Conservation (phyloP, 176 grass and related monocot species). For the Lolium rigidum region DNA sequence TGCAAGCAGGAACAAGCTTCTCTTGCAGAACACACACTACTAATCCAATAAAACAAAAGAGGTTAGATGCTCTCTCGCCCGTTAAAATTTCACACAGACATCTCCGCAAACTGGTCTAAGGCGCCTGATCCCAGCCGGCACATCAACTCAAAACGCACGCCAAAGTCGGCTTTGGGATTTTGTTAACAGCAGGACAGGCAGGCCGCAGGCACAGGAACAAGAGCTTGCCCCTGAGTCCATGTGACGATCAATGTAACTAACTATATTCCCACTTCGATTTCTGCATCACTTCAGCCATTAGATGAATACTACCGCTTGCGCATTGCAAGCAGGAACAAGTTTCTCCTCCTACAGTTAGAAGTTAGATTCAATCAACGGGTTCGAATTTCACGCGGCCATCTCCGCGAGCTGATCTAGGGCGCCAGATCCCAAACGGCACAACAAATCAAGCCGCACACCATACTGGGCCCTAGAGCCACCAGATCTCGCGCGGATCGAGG, state of each 20-base stretch:
- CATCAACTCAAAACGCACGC: not conserved
- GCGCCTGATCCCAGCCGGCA: conserved; percentile 23
- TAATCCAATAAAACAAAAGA: no score
- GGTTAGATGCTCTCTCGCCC: conserved; percentile 3
- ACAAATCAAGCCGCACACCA: not conserved
- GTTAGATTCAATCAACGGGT: not conserved
- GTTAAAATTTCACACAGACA: conserved; percentile 12
- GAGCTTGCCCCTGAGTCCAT: no score
- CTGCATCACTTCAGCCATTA: not conserved
- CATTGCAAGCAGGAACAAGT: not conserved
- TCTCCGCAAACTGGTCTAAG: not conserved
- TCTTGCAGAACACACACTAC: not conserved
- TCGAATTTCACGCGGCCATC: not conserved
- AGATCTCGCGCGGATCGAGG: conserved; percentile 48
- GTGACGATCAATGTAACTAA: no score
- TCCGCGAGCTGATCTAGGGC: not conserved
- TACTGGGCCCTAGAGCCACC: not conserved
- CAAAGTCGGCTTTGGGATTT: not conserved
- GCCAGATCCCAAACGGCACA: conserved; percentile 26
- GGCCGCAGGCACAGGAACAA: no score
- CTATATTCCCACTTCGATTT: no score
- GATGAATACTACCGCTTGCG: not conserved
- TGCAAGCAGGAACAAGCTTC: not conserved
- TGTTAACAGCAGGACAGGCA: no score
- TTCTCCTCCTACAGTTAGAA: not conserved